Percentiles rank a stretch among this genome's conserved stretches.
phyloP scores from a whole-genome alignment of 352 stramenopile species.

The Phytopythium boreale region DNA sequence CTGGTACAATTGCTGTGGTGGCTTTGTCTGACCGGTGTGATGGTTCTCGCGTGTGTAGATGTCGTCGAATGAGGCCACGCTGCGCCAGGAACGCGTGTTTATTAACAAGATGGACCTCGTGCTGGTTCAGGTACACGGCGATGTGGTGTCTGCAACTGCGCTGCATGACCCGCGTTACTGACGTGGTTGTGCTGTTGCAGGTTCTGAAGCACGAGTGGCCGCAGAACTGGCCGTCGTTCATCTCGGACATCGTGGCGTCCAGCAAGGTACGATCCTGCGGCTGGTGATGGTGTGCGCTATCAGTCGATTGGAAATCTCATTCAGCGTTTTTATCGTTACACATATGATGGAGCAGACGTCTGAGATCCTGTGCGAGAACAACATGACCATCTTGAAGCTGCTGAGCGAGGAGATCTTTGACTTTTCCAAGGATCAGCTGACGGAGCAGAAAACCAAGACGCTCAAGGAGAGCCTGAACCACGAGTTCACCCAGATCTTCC shows the following conservation, averaged over 20 bases:
- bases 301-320: not conserved
- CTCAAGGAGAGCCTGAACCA: slow-evolving; percentile 98
- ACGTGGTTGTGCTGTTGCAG: slow-evolving; percentile 23
- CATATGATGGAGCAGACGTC: slow-evolving; percentile 65
- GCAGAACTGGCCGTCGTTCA: slow-evolving; percentile 99
- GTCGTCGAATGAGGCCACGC: slow-evolving; percentile 87
- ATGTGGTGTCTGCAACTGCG: not conserved
- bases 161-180: not conserved
- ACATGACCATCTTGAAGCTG: slow-evolving; percentile 99
- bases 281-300: not conserved
- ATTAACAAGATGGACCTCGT: slow-evolving; percentile 97
- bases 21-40: not conserved
- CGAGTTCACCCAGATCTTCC: slow-evolving; percentile 98
- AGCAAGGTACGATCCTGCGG: slow-evolving; percentile 64
- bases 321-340: not conserved
- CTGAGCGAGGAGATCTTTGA: slow-evolving; percentile 99
- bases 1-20: not conserved
- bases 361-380: slow-evolving; percentile 99
- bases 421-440: slow-evolving; percentile 98
- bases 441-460: slow-evolving; percentile 96
- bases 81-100: slow-evolving; percentile 92
- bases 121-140: slow-evolving; percentile 66
- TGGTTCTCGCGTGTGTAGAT: slow-evolving; percentile 32
- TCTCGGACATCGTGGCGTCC: slow-evolving; percentile 94
- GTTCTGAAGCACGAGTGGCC: slow-evolving; percentile 99